Base-by-base conservation (phyloP, 176 grass and related monocot genomes). In the Otatea glauca region DNA sequence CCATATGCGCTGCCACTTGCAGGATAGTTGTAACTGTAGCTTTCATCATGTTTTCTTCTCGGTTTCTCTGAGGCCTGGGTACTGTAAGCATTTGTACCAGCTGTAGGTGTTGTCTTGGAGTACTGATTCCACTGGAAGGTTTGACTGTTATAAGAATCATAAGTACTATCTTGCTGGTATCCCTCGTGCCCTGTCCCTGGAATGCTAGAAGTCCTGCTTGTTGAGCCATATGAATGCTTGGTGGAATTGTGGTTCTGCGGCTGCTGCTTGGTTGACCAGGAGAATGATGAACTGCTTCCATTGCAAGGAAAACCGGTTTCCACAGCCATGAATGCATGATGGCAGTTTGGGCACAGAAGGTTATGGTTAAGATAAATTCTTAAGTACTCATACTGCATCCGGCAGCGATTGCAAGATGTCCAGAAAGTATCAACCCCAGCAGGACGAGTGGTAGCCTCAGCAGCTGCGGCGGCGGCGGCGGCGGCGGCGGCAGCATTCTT, bases 361-460 rank as follows among this genome's bases (percentile, higher is more conserved):
- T 98, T 98, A 86, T 98, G 91, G 58, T 98, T 95, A 67, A 98
- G 87, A 81, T 95, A 98, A 71, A 92, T 80, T 61, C 95, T 89
- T 21, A 95, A 84, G 81, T 97, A 97, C 76, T 97, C 95, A 39
- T 97, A 94, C 89, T 97, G 95, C 95, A 97, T 97, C 80, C 93
- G 84, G 64, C 95, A 97, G 66, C 69, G 82, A 78, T 89, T 93
- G 91, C 95, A 98, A 50, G 90, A 98, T 29, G 95, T 95, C 92
- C 95, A 98, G 66, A 98, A 98, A 16, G 95, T 98, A 64, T 93
- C 88, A 27, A 84, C 78, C 17, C 85, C 77, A 58, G 54, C 77
- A 72, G 82, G 77, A 70, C 58, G 75, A 80, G 91, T 25, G 51
- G 86, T 83, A 84, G 91, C 71, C 67, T 86, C 85, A 21, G 75